phyloP scores from a whole-genome alignment of 306 rosid genomes.

The Lotus japonicus region DNA sequence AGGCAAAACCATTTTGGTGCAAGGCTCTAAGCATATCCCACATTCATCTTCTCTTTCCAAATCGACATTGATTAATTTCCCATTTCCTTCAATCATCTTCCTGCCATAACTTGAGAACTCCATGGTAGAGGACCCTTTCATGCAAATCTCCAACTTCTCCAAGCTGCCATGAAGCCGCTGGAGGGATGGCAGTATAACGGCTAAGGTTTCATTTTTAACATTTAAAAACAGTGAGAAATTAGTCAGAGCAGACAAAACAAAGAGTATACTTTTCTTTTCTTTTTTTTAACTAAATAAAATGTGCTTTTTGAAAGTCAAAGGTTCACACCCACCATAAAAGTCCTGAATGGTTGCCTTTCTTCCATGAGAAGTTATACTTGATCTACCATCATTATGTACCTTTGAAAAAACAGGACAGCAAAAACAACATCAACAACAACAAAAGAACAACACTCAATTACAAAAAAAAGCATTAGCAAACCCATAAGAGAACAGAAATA shows the following conservation, averaged over 20 bases:
- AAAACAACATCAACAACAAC: background rate
- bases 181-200: conserved; percentile 85
- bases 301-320: conserved; percentile 8
- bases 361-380: conserved; percentile 56
- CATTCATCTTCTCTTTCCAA: conserved; percentile 91
- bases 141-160: conserved; percentile 45
- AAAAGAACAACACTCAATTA: background rate
- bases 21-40: conserved; percentile 93
- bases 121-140: conserved; percentile 35
- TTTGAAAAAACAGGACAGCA: conserved; percentile 10
- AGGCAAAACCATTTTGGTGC: conserved; percentile 90
- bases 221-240: conserved; percentile 17
- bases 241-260: background rate
- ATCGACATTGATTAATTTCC: conserved; percentile 38
- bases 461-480: background rate
- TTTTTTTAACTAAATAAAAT: background rate
- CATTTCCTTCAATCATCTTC: conserved; percentile 45
- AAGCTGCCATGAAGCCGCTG: conserved; percentile 70
- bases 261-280: background rate
- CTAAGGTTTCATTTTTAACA: conserved; percentile 33
- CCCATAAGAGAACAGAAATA: background rate
- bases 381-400: conserved; percentile 79
- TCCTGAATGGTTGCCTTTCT: conserved; percentile 84
- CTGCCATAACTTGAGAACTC: conserved; percentile 29
- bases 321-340: conserved; percentile 67